Percentiles rank a stretch among this genome's conserved stretches.
These are phyloP conservation scores for Pseudotulostoma volvatum DNA, from an alignment of 495 filamentous ascomycete genomes.

Conservation along the genomic window DNA sequence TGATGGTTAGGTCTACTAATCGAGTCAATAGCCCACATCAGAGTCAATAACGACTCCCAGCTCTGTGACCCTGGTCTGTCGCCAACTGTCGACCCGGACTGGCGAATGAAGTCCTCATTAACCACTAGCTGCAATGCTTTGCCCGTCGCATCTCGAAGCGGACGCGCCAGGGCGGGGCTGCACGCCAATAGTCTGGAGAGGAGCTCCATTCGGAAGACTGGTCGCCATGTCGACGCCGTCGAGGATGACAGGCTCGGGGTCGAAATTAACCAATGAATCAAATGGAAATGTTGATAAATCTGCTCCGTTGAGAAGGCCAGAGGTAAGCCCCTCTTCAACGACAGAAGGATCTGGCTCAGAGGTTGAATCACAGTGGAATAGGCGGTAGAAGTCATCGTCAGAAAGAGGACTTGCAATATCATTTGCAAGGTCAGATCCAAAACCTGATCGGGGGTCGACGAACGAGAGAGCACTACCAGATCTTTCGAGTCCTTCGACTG, in stretches of 20 bases:
- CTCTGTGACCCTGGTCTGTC: conserved; percentile 20
- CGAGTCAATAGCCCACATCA: conserved; percentile 32
- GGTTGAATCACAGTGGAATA: conserved; percentile 56
- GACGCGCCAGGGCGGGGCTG: conserved; percentile 87
- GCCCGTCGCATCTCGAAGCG: conserved; percentile 79
- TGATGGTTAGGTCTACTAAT: conserved; percentile 9
- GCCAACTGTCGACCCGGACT: conserved; percentile 16
- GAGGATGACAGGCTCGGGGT: conserved; percentile 40
- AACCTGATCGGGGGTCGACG: conserved; percentile 34
- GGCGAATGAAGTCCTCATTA: conserved; percentile 23
- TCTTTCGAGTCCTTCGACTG: conserved; percentile 58
- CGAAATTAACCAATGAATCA: conserved; percentile 75
- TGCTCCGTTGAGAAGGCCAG: conserved; percentile 42
- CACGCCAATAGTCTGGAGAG: conserved; percentile 49
- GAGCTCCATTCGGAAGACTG: conserved; percentile 40
- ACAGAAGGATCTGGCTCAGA: conserved; percentile 54
- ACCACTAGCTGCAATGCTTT: conserved; percentile 56
- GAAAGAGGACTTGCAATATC: conserved; percentile 36
- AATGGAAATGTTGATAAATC: conserved; percentile 51
- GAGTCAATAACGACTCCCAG: conserved; percentile 31
- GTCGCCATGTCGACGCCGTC: conserved; percentile 30
- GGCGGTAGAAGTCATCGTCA: conserved; percentile 51
- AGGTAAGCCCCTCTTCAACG: conserved; percentile 61
- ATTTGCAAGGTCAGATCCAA: conserved; percentile 26
- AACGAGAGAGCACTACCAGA: conserved; percentile 34